Percentiles rank a stretch among this genome's conserved stretches.
Conservation (phyloP, 371 early-diverging fungal species). For the Mucor plumbeus region DNA sequence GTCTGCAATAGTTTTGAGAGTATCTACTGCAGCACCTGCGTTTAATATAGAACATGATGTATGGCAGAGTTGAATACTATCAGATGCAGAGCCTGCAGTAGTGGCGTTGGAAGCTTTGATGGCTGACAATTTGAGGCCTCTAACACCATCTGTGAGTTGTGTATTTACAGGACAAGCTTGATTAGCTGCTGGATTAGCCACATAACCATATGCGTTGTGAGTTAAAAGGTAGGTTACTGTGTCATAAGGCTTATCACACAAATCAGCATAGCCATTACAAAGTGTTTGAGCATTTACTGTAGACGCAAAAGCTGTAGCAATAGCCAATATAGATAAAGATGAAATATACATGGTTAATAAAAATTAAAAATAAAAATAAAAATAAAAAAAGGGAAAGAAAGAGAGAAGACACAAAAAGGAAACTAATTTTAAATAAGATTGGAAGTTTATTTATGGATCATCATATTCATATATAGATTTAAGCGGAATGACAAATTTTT, state of each 20-base stretch:
- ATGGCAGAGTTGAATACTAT: slow-evolving; percentile 73
- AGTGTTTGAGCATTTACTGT: slow-evolving; percentile 37
- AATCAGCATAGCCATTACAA: slow-evolving; percentile 75
- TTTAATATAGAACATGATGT: slow-evolving; percentile 64
- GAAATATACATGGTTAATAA: slow-evolving; percentile 14
- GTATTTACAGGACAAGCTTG: slow-evolving; percentile 63
- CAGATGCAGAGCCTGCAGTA: slow-evolving; percentile 15
- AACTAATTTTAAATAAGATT: slow-evolving; percentile 3
- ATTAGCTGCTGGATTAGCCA: slow-evolving; percentile 65
- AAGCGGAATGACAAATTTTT: neutral
- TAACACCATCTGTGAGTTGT: slow-evolving; percentile 75
- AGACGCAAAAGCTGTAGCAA: neutral
- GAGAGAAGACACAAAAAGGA: neutral
- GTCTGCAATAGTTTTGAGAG: slow-evolving; percentile 52
- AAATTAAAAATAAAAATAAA: neutral
- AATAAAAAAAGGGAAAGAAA: neutral
- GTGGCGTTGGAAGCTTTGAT: slow-evolving; percentile 38
- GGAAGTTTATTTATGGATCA: slow-evolving; percentile 7
- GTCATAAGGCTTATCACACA: slow-evolving; percentile 66
- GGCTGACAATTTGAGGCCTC: slow-evolving; percentile 75
- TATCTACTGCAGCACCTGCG: slow-evolving; percentile 57
- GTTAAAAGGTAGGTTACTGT: slow-evolving; percentile 67
- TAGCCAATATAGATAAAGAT: neutral
- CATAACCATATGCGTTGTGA: slow-evolving; percentile 75
- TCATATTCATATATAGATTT: neutral